Base-by-base conservation (phyloP, 352 stramenopile species). In the Phytophthora fragariaefolia region DNA sequence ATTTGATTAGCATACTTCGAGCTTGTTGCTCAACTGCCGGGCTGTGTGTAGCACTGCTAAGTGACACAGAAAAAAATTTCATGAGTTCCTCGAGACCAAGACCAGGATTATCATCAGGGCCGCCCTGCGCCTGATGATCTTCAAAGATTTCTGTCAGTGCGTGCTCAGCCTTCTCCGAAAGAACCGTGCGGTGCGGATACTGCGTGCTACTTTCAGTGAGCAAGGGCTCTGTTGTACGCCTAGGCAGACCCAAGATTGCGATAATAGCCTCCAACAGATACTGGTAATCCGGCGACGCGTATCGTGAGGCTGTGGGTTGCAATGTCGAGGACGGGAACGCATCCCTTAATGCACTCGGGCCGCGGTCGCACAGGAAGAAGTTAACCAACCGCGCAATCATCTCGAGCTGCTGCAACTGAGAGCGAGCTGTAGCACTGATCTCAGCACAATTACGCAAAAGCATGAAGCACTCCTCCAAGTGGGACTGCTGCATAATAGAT, bases 391-490 rank as follows among this genome's bases (percentile, higher is more conserved):
- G 83, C 42, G 85, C 84, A 63, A 93, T 76, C 84, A 96, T 92
- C 27, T 95, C 83, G 0, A 76, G 62, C 10, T 76, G 56, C 20
- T 88, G 76, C 42, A 96, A 65, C 34, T 76, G 61, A 46, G 77
- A 64, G 26, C 87, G 80, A 8, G 87, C 58, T 2, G 70, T 83
- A 13, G 52, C n/a, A 24, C 77, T 91, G 34, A 84, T 74, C 47
- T 92, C 82, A 23, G 85, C 87, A 45, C 83, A 83, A 59, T 96
- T 92, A 50, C 87, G 82, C 15, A 95, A 73, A 1, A 95, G 74
- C 77, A 93, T 89, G 62, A 95, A 96, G 49, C 82, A 93, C 45
- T 97, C 90, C 56, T 96, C 89, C 63, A 97, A 74, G 66, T 94
- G 87, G 7, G 82, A 86, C 38, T 93, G 88, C 61, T 95, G 83